Conservation (phyloP, 495 filamentous ascomycete genomes). For the Daldinia loculata region DNA sequence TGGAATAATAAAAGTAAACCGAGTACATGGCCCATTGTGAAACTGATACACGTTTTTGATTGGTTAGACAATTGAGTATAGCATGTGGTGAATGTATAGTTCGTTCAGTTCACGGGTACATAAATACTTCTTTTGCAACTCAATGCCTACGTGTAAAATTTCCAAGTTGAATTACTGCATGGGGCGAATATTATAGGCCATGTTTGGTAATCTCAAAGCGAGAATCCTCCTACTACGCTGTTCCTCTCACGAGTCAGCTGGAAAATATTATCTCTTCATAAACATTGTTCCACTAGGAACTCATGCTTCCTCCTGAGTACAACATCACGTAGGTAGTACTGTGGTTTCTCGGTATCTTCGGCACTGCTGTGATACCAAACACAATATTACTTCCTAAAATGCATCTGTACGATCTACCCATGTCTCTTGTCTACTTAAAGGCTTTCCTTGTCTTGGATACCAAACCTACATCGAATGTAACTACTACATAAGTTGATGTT, state of each 20-base stretch:
- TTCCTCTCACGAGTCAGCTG: background rate
- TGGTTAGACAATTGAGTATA: background rate
- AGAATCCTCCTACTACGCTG: background rate
- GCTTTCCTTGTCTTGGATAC: conserved; percentile 23
- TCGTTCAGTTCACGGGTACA: background rate
- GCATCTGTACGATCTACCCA: conserved; percentile 9
- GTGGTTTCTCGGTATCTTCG: conserved; percentile 36
- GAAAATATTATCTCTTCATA: conserved; percentile 7
- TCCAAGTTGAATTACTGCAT: background rate
- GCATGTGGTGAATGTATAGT: background rate
- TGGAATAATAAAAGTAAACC: background rate
- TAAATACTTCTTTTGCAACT: background rate
- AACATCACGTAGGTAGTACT: conserved; percentile 7
- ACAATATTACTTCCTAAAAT: conserved; percentile 17
- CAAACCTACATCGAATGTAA: conserved; percentile 11
- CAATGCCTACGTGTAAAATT: background rate
- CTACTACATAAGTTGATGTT: conserved; percentile 2
- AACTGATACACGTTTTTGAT: background rate
- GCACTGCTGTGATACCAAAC: conserved; percentile 27
- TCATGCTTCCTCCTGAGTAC: conserved; percentile 14
- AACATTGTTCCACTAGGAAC: conserved; percentile 11
- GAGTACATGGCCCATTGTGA: background rate
- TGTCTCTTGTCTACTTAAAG: conserved; percentile 4
- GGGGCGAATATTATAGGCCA: background rate
- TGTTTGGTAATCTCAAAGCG: background rate